These are phyloP conservation scores for Massarina eburnea DNA, from an alignment of 2,329 filamentous ascomycete species.

Conservation along the genomic window DNA sequence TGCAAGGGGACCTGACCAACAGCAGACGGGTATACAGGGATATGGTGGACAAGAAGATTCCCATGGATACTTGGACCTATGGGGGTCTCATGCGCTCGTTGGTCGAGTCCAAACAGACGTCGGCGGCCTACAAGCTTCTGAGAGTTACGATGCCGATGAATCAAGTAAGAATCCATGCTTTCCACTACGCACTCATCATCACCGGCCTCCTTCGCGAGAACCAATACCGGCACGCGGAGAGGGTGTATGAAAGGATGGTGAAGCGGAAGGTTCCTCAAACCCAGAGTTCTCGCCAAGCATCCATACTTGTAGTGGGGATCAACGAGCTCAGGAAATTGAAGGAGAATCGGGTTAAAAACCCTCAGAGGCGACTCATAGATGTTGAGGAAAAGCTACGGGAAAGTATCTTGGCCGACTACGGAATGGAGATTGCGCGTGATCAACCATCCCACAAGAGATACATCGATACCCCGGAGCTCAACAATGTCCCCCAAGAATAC, in stretches of 20 bases:
- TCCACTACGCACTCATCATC: conserved; percentile 59
- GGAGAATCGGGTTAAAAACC: conserved; percentile 12
- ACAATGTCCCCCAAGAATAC: conserved; percentile 53
- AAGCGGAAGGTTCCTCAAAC: conserved; percentile 42
- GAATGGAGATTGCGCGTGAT: conserved; percentile 29
- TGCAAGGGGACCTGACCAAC: conserved; percentile 60
- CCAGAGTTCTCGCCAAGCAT: conserved; percentile 47
- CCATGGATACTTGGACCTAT: conserved; percentile 60
- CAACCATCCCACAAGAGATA: conserved; percentile 27
- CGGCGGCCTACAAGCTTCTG: conserved; percentile 58
- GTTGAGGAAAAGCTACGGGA: conserved; percentile 31
- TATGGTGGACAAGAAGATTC: conserved; percentile 57
- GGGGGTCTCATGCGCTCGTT: conserved; percentile 63
- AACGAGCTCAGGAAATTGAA: conserved; percentile 21
- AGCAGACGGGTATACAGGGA: conserved; percentile 56
- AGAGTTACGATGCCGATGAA: conserved; percentile 54
- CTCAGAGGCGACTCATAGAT: conserved; percentile 19
- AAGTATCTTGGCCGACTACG: conserved; percentile 28
- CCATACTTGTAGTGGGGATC: conserved; percentile 29
- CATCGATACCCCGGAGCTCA: conserved; percentile 33
- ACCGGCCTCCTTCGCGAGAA: conserved; percentile 49
- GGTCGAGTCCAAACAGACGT: conserved; percentile 54
- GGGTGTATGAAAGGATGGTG: conserved; percentile 52
- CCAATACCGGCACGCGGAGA: conserved; percentile 51
- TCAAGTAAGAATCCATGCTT: conserved; percentile 47